Conservation (phyloP, 75 land plant species). For the Sequoiadendron giganteum region DNA sequence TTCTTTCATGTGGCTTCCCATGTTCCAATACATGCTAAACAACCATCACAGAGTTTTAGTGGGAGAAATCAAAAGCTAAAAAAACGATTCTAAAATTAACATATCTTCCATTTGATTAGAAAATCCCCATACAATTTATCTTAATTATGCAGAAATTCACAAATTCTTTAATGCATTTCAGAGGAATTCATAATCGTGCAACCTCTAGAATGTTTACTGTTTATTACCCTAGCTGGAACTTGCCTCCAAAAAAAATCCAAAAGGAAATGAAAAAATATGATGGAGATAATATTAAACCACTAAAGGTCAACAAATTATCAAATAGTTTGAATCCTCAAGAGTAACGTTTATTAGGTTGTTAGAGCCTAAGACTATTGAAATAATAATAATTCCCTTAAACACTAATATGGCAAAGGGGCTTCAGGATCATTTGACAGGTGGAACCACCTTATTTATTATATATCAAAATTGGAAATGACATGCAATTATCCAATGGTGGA, state of each 20-base stretch:
- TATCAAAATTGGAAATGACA: not conserved
- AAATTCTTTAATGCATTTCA: not conserved
- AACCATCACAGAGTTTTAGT: not conserved
- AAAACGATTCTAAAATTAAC: not conserved
- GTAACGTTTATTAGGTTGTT: not conserved
- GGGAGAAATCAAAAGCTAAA: not conserved
- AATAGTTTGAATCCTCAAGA: not conserved
- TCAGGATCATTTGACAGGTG: not conserved
- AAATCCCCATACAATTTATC: not conserved
- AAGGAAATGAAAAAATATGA: not conserved
- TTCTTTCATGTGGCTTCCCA: slow-evolving; percentile 80
- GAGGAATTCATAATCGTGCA: not conserved
- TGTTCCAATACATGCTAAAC: slow-evolving; percentile 92
- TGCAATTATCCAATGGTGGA: not conserved
- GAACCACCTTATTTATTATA: not conserved
- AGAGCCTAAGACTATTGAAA: not conserved
- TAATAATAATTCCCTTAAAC: not conserved
- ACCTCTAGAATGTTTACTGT: not conserved
- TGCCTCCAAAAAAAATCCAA: not conserved
- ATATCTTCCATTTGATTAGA: not conserved
- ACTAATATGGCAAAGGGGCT: not conserved
- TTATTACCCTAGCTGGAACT: not conserved
- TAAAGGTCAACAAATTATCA: not conserved
- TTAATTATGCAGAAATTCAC: not conserved
- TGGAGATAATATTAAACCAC: not conserved